Conservation (phyloP, 176 grass and related monocot genomes). For the Phoenix dactylifera region DNA sequence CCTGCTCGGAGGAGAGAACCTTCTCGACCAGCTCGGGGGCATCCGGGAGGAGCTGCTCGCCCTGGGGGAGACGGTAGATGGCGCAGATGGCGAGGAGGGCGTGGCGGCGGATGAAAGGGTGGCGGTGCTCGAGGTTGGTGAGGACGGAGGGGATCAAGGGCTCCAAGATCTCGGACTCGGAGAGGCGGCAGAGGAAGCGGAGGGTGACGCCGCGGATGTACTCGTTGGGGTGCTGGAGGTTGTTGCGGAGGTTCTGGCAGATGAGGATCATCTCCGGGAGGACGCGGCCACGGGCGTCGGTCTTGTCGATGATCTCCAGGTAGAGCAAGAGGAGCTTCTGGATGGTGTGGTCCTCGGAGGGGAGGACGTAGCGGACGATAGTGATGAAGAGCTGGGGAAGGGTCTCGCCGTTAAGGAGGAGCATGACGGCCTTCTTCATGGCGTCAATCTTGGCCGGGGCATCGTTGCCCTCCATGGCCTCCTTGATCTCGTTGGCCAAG, state of each 20-base stretch:
- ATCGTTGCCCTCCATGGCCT: slow-evolving; percentile 16
- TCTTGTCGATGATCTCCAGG: slow-evolving; percentile 22
- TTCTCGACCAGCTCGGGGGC: slow-evolving; percentile 51
- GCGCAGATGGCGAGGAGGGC: slow-evolving; percentile 47
- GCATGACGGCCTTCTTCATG: slow-evolving; percentile 20
- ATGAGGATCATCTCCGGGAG: slow-evolving; percentile 96
- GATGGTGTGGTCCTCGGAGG: slow-evolving; percentile 18
- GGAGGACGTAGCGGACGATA: slow-evolving; percentile 17
- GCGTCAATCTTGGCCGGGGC: slow-evolving; percentile 15
- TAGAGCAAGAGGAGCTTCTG: slow-evolving; percentile 15
- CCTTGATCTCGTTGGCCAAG: slow-evolving; percentile 23
- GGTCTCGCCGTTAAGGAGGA: slow-evolving; percentile 15
- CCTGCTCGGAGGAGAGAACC: slow-evolving; percentile 44
- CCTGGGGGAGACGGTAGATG: slow-evolving; percentile 52
- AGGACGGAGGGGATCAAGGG: slow-evolving; percentile 71
- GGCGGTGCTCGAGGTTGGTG: slow-evolving; percentile 66
- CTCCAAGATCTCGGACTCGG: slow-evolving; percentile 69
- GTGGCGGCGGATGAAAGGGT: slow-evolving; percentile 70
- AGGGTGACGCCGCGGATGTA: slow-evolving; percentile 70
- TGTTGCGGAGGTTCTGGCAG: slow-evolving; percentile 86
- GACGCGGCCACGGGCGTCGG: slow-evolving; percentile 14
- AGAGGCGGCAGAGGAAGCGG: slow-evolving; percentile 58
- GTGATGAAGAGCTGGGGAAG: slow-evolving; percentile 20
- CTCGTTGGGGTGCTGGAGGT: slow-evolving; percentile 73
- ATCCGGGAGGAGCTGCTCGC: slow-evolving; percentile 62